Percentiles rank a stretch among this genome's conserved stretches.
phyloP scores from a whole-genome alignment of 2,329 filamentous ascomycete genomes.

The Dendrostoma leiphaemia region DNA sequence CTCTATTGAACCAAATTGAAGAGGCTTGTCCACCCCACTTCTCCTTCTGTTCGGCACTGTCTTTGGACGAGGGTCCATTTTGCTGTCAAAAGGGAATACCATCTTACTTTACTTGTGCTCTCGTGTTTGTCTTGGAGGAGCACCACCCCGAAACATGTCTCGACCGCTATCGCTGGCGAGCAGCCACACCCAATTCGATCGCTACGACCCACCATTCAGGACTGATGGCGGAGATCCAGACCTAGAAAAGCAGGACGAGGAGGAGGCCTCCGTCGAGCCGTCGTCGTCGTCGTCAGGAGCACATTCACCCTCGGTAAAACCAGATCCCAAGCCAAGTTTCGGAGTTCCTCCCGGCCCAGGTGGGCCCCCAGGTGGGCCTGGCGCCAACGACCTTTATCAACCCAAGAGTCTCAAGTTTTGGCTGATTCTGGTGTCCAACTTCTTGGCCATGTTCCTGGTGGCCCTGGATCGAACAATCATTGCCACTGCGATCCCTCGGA shows the following conservation, averaged over 20 bases:
- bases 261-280: background rate
- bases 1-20: too few relatives aligned
- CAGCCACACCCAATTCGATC: slow-evolving; percentile 12
- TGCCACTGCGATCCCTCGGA: slow-evolving; percentile 51
- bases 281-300: background rate
- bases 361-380: background rate
- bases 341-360: slow-evolving; percentile 4
- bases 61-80: too few relatives aligned
- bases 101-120: background rate
- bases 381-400: slow-evolving; percentile 41
- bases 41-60: too few relatives aligned
- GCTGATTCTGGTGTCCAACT: slow-evolving; percentile 52
- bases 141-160: slow-evolving; percentile 4
- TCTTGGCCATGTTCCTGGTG: slow-evolving; percentile 55
- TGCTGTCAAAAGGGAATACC: too few relatives aligned
- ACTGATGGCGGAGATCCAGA: background rate
- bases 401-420: slow-evolving; percentile 55
- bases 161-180: slow-evolving; percentile 17
- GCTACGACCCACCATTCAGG: background rate
- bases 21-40: too few relatives aligned
- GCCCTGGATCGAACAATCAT: slow-evolving; percentile 58
- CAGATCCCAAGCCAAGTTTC: background rate
- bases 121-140: background rate
- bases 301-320: background rate
- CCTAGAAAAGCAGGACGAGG: background rate